Evolutionary conservation across 73 alveolate species (phyloP).

Genomic region (Paramecium caudatum): DNA sequence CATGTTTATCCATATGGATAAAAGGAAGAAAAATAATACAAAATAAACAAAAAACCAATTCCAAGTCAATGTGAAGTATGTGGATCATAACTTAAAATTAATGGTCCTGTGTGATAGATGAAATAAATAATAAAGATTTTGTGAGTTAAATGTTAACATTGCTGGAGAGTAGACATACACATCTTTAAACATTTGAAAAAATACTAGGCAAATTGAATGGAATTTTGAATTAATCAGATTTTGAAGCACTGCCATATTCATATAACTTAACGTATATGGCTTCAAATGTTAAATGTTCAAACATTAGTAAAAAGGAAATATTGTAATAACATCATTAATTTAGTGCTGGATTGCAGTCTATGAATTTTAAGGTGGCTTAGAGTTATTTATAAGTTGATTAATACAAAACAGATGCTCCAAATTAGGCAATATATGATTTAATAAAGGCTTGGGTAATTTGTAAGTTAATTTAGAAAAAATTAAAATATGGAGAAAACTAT

Average conservation of each 20-base stretch:
- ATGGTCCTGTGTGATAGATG: constrained; percentile 39
- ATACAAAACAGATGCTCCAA: constrained; percentile 94
- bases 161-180: constrained; percentile 81
- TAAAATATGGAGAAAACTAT: not conserved
- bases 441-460: constrained; percentile 76
- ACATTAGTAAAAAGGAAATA: constrained; percentile 84
- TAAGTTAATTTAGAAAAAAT: not conserved
- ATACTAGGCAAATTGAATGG: not conserved
- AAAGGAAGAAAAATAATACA: constrained; percentile 45
- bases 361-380: constrained; percentile 85
- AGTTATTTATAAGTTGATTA: constrained; percentile 88
- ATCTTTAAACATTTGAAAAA: not conserved
- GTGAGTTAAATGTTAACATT: constrained; percentile 83
- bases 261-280: constrained; percentile 84
- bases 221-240: constrained; percentile 59
- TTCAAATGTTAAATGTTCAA: constrained; percentile 82
- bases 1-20: constrained; percentile 87
- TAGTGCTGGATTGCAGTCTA: constrained; percentile 86
- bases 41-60: constrained; percentile 28
- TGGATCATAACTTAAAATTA: constrained; percentile 84
- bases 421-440: constrained; percentile 89
- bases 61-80: constrained; percentile 85
- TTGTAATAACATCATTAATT: constrained; percentile 18
- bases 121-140: not conserved
- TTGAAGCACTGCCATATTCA: constrained; percentile 80